These are phyloP conservation scores for Celoporthe dispersa DNA, from an alignment of 2,329 filamentous ascomycete genomes.

Conservation along the genomic window DNA sequence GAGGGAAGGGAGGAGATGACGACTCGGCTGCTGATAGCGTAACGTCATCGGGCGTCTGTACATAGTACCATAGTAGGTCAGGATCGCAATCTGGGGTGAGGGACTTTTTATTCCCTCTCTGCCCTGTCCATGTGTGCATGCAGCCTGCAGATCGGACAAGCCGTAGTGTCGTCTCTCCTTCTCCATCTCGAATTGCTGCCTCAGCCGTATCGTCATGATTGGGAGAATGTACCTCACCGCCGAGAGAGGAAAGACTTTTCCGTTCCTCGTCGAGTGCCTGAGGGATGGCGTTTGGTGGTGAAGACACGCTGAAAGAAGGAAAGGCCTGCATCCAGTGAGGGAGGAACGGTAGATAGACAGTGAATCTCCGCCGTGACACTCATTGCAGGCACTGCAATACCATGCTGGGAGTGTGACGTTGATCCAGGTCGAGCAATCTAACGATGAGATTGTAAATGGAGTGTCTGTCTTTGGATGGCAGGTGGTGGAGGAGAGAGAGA, in stretches of 20 bases:
- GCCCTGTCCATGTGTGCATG: conserved; percentile 3
- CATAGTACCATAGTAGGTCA: too few species aligned
- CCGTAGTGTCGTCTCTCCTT: conserved; percentile 8
- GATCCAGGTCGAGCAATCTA: conserved; percentile 21
- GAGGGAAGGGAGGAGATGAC: not conserved
- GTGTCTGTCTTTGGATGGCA: conserved; percentile 11
- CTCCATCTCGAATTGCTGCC: not conserved
- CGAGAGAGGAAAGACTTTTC: not conserved
- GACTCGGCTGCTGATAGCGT: conserved; percentile 11
- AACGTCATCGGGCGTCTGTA: conserved; percentile 24
- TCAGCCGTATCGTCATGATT: not conserved
- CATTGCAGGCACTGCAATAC: too few species aligned
- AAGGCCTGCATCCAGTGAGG: too few species aligned
- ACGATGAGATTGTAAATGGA: conserved; percentile 20
- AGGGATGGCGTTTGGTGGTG: not conserved
- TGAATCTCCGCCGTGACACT: too few species aligned
- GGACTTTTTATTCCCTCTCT: conserved; percentile 21
- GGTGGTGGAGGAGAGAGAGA: not conserved
- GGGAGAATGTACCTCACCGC: not conserved
- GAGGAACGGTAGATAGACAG: too few species aligned
- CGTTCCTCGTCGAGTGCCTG: not conserved
- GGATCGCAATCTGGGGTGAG: conserved; percentile 27
- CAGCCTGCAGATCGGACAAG: conserved; percentile 21
- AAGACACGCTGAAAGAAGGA: too few species aligned
- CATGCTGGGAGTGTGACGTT: conserved; percentile 6